Evolutionary conservation across 441 rosid genomes (phyloP).

Genomic region (Brassica hybrid): DNA sequence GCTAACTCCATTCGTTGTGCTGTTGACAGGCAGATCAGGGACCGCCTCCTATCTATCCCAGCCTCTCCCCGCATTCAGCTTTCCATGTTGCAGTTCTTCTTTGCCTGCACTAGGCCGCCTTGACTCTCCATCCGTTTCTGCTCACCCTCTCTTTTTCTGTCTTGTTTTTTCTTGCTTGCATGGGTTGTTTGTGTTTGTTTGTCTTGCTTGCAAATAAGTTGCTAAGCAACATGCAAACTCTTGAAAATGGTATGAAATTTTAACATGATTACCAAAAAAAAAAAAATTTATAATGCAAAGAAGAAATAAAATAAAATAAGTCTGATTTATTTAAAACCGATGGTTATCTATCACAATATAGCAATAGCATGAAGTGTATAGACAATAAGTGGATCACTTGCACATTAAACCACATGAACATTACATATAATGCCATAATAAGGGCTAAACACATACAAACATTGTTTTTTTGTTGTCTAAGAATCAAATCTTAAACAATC

Average conservation of each 20-base stretch:
- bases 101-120: no score
- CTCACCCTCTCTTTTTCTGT: no score
- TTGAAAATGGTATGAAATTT: background rate
- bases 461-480: background rate
- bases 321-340: background rate
- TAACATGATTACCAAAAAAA: background rate
- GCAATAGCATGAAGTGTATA: background rate
- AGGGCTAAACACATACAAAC: constrained; percentile 1
- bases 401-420: constrained; percentile 5
- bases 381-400: background rate
- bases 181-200: background rate
- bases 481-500: constrained; percentile 3
- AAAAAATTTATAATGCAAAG: no score
- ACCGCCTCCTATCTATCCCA: no score
- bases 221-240: background rate
- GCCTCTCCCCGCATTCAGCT: no score
- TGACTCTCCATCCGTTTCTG: no score
- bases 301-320: background rate
- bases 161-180: no score
- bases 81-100: no score
- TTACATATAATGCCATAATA: background rate
- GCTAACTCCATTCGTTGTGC: background rate
- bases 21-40: background rate
- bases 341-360: background rate
- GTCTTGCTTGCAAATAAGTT: background rate